Base-by-base conservation (phyloP, 2,329 filamentous ascomycete species). In the Lizonia empirigonia region DNA sequence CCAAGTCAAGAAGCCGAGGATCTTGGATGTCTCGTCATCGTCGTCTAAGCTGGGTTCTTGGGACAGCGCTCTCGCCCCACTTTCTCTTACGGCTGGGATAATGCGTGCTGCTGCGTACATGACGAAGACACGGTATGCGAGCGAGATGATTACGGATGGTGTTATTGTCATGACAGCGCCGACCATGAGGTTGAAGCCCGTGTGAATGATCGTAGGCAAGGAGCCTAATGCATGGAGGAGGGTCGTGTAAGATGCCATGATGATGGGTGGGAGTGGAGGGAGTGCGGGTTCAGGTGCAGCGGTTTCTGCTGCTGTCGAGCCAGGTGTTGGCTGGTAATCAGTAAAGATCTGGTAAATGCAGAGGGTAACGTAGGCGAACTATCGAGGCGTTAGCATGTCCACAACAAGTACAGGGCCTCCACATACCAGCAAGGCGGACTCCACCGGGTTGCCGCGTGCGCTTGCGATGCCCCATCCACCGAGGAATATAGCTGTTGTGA, bases 311-410 rank as follows among this genome's bases (percentile, higher is more conserved):
- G 85, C 81, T 24, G 81, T 78, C 22, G 82, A 69, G 29, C 64
- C 78, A 12, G 74, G 85, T 4, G 89, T 92, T 3, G 94, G 91
- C 62, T 93, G 85, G 76, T 97, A 97, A 76, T 99, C 94, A 65
- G 94, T 99, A 74, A 97, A 97, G 73, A 97, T 97, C 74, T 99
- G 94, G 77, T 97, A 99, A 69, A 97, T 89, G 78, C 93, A 97
- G 56, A 99, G 86, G n/a, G 96, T 94, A 55, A 97, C 85, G 74
- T 99, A 99, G 67, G 94, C 93, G 69, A 99, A 97, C 74, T 77
- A 44, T 20, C 26, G 13, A 9, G 10, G 13, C 12, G 39, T 64
- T 44, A 64, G 51, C 15, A 32, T n/a, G 29, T 33, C 13, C n/a
- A n/a, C n/a, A n/a, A n/a, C n/a, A 30, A 24, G 20, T 30, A 6